Evolutionary conservation across 345 rosid species (phyloP), one percentile per base, ranked within the genome.

Genomic region (Aquilaria malaccensis): DNA sequence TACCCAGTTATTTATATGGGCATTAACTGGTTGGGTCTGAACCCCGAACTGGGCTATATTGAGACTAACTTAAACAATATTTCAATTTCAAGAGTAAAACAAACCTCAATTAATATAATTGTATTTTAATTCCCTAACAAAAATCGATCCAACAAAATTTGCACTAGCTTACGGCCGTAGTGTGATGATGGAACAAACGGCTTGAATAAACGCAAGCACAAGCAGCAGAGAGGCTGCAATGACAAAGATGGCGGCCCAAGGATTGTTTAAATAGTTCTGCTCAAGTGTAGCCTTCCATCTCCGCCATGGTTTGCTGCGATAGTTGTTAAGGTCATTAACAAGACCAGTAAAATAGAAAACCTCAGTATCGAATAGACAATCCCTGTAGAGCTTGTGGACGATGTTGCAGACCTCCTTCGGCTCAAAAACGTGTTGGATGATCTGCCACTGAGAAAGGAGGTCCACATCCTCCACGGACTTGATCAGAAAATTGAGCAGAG

Each of bases 161-260:
- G 11, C 32, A 29, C 2, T 45, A 10, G 33, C 30, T 11, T 48
- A 60, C 52, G 22, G 22, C 22, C 22, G 22, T 22, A 11, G 1
- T 48, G 14, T 11, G n/a, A 64, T 31, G 49, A 49, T 49, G 10
- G 52, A 49, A n/a, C 52, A 55, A 54, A 56, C 13, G 13, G 72
- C 30, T 58, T 68, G 73, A 54, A 68, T 45, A 13, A 63, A 7
- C 29, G 63, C 55, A 6, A 68, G 63, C 0, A 73, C 1, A 43
- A 73, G 72, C 10, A 67, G 59, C 32, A 64, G 4, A 14, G 32
- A 15, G 7, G 72, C 70, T 12, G 63, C 69, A 29, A 55, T 12
- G 22, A 73, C 57, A 11, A 69, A 73, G 53, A 67, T 63, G 32
- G 33, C 4, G 2, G 66, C 60, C 76, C 77, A 60, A 45, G 77